phyloP scores from a whole-genome alignment of 2,329 filamentous ascomycete species.

The Cytospora schulzeri region DNA sequence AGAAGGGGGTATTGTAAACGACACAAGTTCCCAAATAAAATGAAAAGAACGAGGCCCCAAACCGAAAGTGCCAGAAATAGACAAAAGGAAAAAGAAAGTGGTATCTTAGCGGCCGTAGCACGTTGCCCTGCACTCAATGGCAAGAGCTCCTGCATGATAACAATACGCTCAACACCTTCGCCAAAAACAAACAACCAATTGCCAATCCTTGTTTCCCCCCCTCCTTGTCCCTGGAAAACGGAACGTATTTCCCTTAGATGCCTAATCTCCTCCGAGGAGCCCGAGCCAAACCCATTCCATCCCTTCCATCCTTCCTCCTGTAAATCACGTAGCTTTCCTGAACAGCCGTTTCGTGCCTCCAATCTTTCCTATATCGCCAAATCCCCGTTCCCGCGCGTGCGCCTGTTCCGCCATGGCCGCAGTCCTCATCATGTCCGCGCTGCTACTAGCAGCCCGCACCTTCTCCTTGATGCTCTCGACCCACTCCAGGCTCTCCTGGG shows the following conservation, averaged over 20 bases:
- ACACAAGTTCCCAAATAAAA: slow-evolving; percentile 15
- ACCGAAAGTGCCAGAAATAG: slow-evolving; percentile 2
- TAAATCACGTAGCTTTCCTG: slow-evolving; percentile 44
- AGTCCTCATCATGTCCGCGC: slow-evolving; percentile 37
- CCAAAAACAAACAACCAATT: neutral
- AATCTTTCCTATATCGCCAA: slow-evolving; percentile 72
- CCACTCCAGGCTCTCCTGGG: slow-evolving; percentile 75
- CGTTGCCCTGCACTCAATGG: slow-evolving; percentile 8
- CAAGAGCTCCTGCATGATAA: neutral
- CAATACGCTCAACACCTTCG: slow-evolving; percentile 16
- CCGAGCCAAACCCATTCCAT: neutral
- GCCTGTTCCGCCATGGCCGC: slow-evolving; percentile 36
- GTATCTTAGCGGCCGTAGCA: slow-evolving; percentile 25
- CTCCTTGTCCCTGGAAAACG: slow-evolving; percentile 3
- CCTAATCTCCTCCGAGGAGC: neutral
- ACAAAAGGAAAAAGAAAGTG: slow-evolving; percentile 22
- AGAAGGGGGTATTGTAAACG: slow-evolving; percentile 23
- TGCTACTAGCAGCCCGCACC: slow-evolving; percentile 70
- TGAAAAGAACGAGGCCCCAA: neutral
- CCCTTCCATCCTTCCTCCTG: slow-evolving; percentile 27
- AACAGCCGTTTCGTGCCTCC: slow-evolving; percentile 75
- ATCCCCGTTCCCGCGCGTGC: slow-evolving; percentile 41
- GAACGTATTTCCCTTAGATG: neutral
- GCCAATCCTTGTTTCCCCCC: neutral
- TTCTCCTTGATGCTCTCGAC: slow-evolving; percentile 82